Percentiles rank a stretch among this genome's conserved stretches.
These are phyloP conservation scores for Colletotrichum ledebouriae DNA, from an alignment of 2,329 filamentous ascomycete species.

Conservation along the genomic window DNA sequence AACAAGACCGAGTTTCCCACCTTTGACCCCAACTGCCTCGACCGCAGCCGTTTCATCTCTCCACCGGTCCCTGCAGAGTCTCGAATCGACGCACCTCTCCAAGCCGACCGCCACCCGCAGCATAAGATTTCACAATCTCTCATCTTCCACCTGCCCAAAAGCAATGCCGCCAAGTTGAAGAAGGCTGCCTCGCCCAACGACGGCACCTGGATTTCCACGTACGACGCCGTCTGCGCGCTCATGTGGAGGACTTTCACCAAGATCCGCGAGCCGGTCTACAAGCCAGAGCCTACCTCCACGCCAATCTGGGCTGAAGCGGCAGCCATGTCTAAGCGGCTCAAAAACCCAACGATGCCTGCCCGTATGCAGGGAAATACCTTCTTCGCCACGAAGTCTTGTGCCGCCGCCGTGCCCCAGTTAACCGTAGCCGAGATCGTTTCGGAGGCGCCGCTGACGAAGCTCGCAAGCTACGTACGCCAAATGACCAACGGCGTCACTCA, in stretches of 20 bases:
- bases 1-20: constrained; percentile 49
- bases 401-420: constrained; percentile 47
- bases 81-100: constrained; percentile 50
- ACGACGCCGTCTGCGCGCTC: constrained; percentile 57
- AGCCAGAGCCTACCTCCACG: constrained; percentile 47
- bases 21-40: constrained; percentile 53
- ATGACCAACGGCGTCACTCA: constrained; percentile 53
- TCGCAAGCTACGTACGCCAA: constrained; percentile 54
- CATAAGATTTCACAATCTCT: constrained; percentile 48
- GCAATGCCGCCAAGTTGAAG: constrained; percentile 58
- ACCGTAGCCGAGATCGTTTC: constrained; percentile 53
- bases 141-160: constrained; percentile 59
- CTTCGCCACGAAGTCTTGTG: constrained; percentile 46
- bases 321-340: constrained; percentile 55
- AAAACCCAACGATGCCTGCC: constrained; percentile 48
- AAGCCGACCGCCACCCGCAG: constrained; percentile 48
- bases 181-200: constrained; percentile 50
- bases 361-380: constrained; percentile 55
- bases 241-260: constrained; percentile 56
- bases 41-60: constrained; percentile 52
- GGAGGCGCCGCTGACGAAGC: constrained; percentile 50
- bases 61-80: constrained; percentile 45
- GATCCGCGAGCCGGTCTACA: constrained; percentile 52
- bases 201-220: constrained; percentile 59
- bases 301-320: constrained; percentile 54